A percentile compares a stretch with the other conserved stretches of the same genome.
Conservation (phyloP, 1,284 basidiomycete genomes). For the Dichomitus squalens region DNA sequence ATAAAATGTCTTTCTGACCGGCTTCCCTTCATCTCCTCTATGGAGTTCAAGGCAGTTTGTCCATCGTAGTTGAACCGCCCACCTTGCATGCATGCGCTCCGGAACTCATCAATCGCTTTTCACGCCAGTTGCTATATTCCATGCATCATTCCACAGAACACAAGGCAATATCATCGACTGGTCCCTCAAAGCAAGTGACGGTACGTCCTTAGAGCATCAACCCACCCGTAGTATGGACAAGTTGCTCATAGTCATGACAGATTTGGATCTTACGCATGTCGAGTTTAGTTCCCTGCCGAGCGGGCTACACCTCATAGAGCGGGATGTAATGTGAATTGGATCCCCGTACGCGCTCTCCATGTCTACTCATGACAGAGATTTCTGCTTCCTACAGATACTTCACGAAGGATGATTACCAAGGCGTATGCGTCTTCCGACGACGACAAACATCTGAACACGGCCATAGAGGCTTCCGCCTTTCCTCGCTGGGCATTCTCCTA, state of each 20-base stretch:
- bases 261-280: conserved; percentile 65
- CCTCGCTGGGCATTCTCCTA: conserved; percentile 75
- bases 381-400: conserved; percentile 56
- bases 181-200: conserved; percentile 66
- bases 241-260: conserved; percentile 36
- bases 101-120: background rate
- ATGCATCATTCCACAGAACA: conserved; percentile 81
- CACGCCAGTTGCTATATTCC: conserved; percentile 72
- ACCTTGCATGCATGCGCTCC: background rate
- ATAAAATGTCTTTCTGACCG: no score
- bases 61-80: background rate
- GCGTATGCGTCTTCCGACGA: conserved; percentile 71
- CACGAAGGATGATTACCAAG: conserved; percentile 65
- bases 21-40: no score
- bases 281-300: conserved; percentile 81
- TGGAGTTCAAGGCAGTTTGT: no score
- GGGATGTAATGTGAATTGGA: conserved; percentile 67
- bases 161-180: conserved; percentile 78
- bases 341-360: conserved; percentile 2
- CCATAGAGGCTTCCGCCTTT: conserved; percentile 76
- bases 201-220: conserved; percentile 37
- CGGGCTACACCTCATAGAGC: conserved; percentile 77
- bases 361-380: background rate
- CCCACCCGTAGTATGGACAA: background rate
- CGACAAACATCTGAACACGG: conserved; percentile 67